Evolutionary conservation across 306 rosid species (phyloP).

Genomic region (Spatholobus suberectus): DNA sequence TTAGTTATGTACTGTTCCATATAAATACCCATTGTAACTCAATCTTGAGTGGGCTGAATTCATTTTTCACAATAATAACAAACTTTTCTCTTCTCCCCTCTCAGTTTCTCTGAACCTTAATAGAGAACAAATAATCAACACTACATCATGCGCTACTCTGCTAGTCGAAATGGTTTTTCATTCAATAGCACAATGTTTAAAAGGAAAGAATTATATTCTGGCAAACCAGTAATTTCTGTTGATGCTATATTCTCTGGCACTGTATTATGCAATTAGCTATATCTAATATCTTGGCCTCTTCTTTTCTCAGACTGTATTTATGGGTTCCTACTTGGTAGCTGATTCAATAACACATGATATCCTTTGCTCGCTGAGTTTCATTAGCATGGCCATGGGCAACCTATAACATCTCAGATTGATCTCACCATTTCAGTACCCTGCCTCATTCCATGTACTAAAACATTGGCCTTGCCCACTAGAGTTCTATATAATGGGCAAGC

Average conservation of each 20-base stretch:
- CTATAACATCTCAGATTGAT: constrained; percentile 22
- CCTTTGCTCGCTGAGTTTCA: not conserved
- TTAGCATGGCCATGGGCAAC: constrained; percentile 10
- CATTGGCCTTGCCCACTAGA: not conserved
- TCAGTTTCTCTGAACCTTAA: no score
- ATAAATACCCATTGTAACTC: no score
- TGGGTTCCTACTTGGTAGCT: not conserved
- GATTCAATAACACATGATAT: constrained; percentile 17
- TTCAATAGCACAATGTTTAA: not conserved
- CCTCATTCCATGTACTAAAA: constrained; percentile 2
- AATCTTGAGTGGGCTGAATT: no score
- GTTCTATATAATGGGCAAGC: no score
- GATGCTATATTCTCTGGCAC: not conserved
- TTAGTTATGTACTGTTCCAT: no score
- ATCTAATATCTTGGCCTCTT: constrained; percentile 16
- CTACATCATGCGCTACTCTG: not conserved
- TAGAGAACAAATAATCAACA: not conserved
- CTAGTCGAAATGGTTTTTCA: not conserved
- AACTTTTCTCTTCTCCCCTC: no score
- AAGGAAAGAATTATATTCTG: constrained; percentile 29
- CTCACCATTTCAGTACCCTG: constrained; percentile 17
- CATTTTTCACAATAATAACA: no score
- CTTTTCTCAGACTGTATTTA: constrained; percentile 23
- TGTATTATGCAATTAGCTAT: not conserved
- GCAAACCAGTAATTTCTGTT: not conserved